Evolutionary conservation across 768 basidiomycete species (phyloP).

Genomic region (Boletus subparvulus): DNA sequence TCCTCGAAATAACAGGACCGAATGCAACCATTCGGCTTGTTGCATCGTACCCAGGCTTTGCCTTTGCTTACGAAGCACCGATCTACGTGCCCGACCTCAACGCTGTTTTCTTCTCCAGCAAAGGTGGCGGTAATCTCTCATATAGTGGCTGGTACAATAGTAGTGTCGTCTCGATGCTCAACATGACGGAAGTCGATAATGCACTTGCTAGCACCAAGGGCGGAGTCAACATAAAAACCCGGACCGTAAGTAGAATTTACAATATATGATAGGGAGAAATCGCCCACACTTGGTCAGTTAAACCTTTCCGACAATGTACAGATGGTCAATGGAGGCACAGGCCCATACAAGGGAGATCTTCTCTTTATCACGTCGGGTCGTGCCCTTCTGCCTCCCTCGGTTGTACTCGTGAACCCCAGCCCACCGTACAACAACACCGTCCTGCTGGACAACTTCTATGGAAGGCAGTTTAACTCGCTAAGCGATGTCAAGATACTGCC

Average conservation of each 20-base stretch:
- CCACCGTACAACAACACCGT: slow-evolving; percentile 67
- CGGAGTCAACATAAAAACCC: slow-evolving; percentile 49
- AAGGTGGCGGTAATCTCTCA: slow-evolving; percentile 52
- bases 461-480: slow-evolving; percentile 78
- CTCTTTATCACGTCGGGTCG: slow-evolving; percentile 67
- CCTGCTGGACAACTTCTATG: slow-evolving; percentile 75
- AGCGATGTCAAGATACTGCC: slow-evolving; percentile 80
- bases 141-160: slow-evolving; percentile 64
- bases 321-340: slow-evolving; percentile 72
- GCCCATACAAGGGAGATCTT: slow-evolving; percentile 56
- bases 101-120: slow-evolving; percentile 72
- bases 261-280: neutral
- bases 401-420: slow-evolving; percentile 63
- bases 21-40: slow-evolving; percentile 60
- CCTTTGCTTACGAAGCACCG: slow-evolving; percentile 80
- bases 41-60: slow-evolving; percentile 60
- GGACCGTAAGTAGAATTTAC: slow-evolving; percentile 35
- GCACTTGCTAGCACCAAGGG: slow-evolving; percentile 36
- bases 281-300: slow-evolving; percentile 41
- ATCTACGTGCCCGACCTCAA: slow-evolving; percentile 62
- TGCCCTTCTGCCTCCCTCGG: slow-evolving; percentile 57
- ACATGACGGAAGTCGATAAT: slow-evolving; percentile 52
- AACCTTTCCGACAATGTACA: slow-evolving; percentile 56
- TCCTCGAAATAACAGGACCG: slow-evolving; percentile 58
- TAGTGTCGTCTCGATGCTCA: slow-evolving; percentile 62